Base-by-base conservation (phyloP, 495 filamentous ascomycete species). In the Neurospora sp. region DNA sequence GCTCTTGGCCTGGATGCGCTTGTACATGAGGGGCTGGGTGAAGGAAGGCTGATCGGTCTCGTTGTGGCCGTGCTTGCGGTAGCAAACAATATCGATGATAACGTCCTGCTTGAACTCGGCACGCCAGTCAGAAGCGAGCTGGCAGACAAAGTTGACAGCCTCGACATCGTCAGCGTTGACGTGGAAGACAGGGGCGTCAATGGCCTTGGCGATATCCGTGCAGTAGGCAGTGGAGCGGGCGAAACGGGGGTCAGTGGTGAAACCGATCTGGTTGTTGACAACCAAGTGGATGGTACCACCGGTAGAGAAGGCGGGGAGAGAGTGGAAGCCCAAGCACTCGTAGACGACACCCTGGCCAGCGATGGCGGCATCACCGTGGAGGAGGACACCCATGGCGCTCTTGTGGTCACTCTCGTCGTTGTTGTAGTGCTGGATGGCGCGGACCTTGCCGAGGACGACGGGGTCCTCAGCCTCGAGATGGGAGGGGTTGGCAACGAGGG, bases 11-110 rank as follows among this genome's bases (percentile, higher is more conserved):
- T 89, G 88, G 79, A 99, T 98, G 76, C 92, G 93, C 89, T 97
- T 97, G 88, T 99, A 99, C 96, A 99, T 99, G 74, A 97, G 84
- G 44, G 96, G 96, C 84, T 99, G 96, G n/a, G 96, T 99, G 88
- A 99, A 99, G 40, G 94, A 97, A 20, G 96, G 96, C 85, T 99
- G 96, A 79, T 99, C 96, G 16, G 96, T 99, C 87, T 99, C 96
- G 85, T 99, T 99, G 90, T 99, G 96, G 71, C 96, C 96, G 83
- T 97, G 90, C 85, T 98, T 99, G 77, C 96, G 91, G 88, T 99
- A 99, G 89, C 96, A 99, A 78, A 98, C 93, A 74, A 99, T 90
- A 83, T 99, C 96, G 81, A 99, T 92, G 76, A 99, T 94, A 72
- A 98, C 94, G 79, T 99, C 96, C 77, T 91, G 90, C 87, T 96